A percentile compares a stretch with the other conserved stretches of the same genome.
These are phyloP conservation scores for Cyclotella sp. DNA, from an alignment of 108 stramenopile genomes.

Conservation along the genomic window DNA sequence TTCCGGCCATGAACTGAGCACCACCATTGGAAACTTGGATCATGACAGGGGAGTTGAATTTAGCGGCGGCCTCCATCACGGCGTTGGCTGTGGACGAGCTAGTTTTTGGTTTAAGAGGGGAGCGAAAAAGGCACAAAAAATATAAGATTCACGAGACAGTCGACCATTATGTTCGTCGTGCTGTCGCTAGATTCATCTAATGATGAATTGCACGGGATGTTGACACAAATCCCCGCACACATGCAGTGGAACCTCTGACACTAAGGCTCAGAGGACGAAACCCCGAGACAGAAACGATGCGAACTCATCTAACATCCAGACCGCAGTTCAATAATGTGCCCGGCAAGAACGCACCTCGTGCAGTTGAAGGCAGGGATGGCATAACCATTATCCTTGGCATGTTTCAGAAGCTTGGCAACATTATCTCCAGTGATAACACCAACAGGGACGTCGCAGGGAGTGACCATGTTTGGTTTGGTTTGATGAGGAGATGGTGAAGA, in stretches of 20 bases:
- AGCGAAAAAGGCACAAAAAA: not conserved
- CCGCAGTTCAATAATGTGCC: not conserved
- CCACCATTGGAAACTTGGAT: conserved; percentile 95
- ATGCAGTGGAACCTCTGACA: too few species aligned
- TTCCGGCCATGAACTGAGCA: conserved; percentile 89
- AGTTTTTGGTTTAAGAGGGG: not conserved
- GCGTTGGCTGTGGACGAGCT: conserved; percentile 94
- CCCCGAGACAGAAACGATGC: too few species aligned
- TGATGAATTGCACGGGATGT: too few species aligned
- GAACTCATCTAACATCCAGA: not conserved
- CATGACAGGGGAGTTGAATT: conserved; percentile 90
- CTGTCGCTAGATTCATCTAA: too few species aligned
- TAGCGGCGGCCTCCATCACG: conserved; percentile 89
- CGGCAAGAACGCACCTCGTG: conserved; percentile 74
- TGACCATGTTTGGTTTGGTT: conserved; percentile 35
- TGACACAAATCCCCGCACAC: too few species aligned
- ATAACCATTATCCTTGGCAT: conserved; percentile 90
- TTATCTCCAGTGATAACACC: conserved; percentile 89
- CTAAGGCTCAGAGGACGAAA: too few species aligned
- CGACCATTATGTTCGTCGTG: too few species aligned
- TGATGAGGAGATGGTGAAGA: not conserved
- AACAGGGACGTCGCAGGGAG: conserved; percentile 61
- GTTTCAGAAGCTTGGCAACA: conserved; percentile 83
- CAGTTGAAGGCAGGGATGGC: conserved; percentile 97
- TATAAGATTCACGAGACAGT: not conserved